Conservation (phyloP, 2,329 filamentous ascomycete species). For the Trichoderma atrobrunneum region DNA sequence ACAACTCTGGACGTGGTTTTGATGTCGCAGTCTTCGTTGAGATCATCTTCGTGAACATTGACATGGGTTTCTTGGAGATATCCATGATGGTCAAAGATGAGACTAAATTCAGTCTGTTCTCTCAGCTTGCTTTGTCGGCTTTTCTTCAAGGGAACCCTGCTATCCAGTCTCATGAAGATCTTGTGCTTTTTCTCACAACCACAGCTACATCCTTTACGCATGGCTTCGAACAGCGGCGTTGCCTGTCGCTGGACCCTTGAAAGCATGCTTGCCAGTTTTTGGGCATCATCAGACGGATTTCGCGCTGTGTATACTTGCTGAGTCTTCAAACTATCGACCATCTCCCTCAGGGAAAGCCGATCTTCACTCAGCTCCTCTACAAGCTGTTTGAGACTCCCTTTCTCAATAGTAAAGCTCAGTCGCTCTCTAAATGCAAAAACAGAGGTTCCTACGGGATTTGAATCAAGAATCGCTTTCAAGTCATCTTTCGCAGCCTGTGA, state of each 20-base stretch:
- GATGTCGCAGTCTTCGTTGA: neutral
- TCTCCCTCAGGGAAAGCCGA: neutral
- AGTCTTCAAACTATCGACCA: neutral
- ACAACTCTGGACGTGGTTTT: neutral
- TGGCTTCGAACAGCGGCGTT: neutral
- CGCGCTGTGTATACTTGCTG: neutral
- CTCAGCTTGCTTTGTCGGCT: neutral
- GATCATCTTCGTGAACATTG: neutral
- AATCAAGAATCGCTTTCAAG: neutral
- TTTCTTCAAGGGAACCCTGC: neutral
- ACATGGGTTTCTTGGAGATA: neutral
- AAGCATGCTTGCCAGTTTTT: neutral
- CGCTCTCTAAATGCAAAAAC: neutral
- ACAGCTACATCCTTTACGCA: neutral
- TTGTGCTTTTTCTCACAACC: neutral
- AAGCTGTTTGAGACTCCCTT: neutral
- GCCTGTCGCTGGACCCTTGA: neutral
- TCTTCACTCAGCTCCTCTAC: neutral
- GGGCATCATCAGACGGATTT: neutral
- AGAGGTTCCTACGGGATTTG: neutral
- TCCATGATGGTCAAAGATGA: neutral
- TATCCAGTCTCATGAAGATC: neutral
- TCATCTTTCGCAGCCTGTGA: neutral
- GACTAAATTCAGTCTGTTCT: neutral
- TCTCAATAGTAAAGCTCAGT: neutral